Base-by-base conservation (phyloP, 169 alveolate species). In the Plasmodium malariae region DNA sequence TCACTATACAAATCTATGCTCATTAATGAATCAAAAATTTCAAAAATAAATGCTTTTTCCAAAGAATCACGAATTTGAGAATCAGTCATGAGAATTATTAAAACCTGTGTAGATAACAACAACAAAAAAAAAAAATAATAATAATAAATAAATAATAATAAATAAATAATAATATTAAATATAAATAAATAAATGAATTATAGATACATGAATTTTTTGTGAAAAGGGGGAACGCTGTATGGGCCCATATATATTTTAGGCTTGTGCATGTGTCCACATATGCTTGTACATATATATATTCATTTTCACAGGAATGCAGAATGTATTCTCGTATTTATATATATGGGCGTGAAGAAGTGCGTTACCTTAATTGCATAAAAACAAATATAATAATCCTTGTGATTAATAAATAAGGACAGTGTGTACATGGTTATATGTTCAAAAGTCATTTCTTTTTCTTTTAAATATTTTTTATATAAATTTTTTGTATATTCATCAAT, bases 401-500 rank as follows among this genome's bases (percentile, higher is more conserved):
- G 37, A 14, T 37, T 21, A 32, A 78, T 26, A 55, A 63, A 65
- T 12, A 37, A 68, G 21, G 62, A 40, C 40, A 78, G 26, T 5
- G 76, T 4, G 45, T 78, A 28, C 34, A 78, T 21, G n/a, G 73
- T 45, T 17, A 78, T 78, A 40, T 69, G 24, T n/a, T 78, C 89
- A 63, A 78, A 78, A 24, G 76, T 34, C 55, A 43, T 45, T 40
- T 11, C 19, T 7, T 28, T 63, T 5, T 78, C 76, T 63, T 40
- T 78, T 37, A 78, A 59, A 54, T 59, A 24, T 17, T 54, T 80
- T 68, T 54, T 67, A 60, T 68, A 68, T 45, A 83, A 45, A 68
- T 51, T 83, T 21, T 65, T 83, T 55, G 91, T 83, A 67, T 54
- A 83, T 30, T 65, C 86, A 60, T 83, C 85, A 14, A 83, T 60